phyloP scores from a whole-genome alignment of 768 basidiomycete genomes.

The Coprinopsis sp. region DNA sequence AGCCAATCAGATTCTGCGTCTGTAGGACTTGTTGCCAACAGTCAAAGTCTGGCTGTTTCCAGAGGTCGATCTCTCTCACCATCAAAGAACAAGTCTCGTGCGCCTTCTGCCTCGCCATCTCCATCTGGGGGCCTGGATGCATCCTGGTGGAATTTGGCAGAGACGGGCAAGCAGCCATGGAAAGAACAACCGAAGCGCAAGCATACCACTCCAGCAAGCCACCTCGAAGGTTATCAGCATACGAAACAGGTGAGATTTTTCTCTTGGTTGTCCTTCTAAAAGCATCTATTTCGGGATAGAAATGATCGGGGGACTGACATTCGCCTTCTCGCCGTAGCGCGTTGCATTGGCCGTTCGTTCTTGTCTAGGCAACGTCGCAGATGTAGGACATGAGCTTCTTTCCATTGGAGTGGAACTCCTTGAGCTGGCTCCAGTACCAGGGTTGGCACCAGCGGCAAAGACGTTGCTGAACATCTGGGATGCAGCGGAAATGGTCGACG shows the following conservation, averaged over 20 bases:
- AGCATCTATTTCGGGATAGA: background rate
- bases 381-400: constrained; percentile 34
- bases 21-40: background rate
- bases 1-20: constrained; percentile 3
- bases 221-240: constrained; percentile 10
- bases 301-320: background rate
- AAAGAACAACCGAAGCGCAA: constrained; percentile 10
- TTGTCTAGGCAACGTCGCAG: constrained; percentile 30
- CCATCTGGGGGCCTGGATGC: constrained; percentile 9
- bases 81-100: background rate
- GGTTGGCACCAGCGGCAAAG: constrained; percentile 44
- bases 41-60: background rate
- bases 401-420: constrained; percentile 31
- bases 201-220: constrained; percentile 7
- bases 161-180: constrained; percentile 8
- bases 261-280: background rate
- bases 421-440: constrained; percentile 45
- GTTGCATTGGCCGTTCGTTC: constrained; percentile 28
- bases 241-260: constrained; percentile 12
- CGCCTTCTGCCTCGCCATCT: constrained; percentile 5
- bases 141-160: constrained; percentile 14
- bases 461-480: constrained; percentile 53
- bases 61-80: constrained; percentile 5
- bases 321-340: constrained; percentile 19
- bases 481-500: constrained; percentile 48